phyloP scores from a whole-genome alignment of 1,284 basidiomycete species.

The Malassezia obtusa region DNA sequence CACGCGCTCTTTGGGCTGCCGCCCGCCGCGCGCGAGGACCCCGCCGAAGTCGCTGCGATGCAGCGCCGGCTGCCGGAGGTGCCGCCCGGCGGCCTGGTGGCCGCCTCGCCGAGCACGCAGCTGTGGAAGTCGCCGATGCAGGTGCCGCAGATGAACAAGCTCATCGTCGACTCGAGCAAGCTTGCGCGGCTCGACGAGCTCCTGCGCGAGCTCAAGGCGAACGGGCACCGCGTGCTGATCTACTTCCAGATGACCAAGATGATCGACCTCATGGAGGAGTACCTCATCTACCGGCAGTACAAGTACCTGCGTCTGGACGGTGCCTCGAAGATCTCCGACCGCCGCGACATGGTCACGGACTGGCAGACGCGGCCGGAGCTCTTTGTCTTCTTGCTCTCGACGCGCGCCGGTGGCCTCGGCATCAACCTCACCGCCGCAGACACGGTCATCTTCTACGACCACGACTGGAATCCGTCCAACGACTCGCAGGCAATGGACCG shows the following conservation, averaged over 20 bases:
- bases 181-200: constrained; percentile 79
- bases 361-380: constrained; percentile 84
- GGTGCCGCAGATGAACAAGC: constrained; percentile 85
- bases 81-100: constrained; percentile 61
- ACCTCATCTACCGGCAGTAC: constrained; percentile 92
- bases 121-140: constrained; percentile 76
- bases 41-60: constrained; percentile 55
- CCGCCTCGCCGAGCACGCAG: constrained; percentile 62
- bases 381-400: constrained; percentile 62
- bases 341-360: constrained; percentile 97
- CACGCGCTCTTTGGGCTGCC: constrained; percentile 78
- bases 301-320: constrained; percentile 95
- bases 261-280: constrained; percentile 99
- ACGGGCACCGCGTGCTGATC: constrained; percentile 85
- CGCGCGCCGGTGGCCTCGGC: constrained; percentile 89
- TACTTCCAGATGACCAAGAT: constrained; percentile 99
- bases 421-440: constrained; percentile 92
- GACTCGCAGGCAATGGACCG: constrained; percentile 99
- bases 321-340: constrained; percentile 84
- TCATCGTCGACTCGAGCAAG: constrained; percentile 95
- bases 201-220: constrained; percentile 81
- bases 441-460: constrained; percentile 96
- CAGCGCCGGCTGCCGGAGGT: constrained; percentile 58
- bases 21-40: constrained; percentile 59
- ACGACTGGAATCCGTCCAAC: constrained; percentile 92